These are phyloP conservation scores for Speleostelium caveatum DNA, from an alignment of 78 protist genomes.

Conservation along the genomic window DNA sequence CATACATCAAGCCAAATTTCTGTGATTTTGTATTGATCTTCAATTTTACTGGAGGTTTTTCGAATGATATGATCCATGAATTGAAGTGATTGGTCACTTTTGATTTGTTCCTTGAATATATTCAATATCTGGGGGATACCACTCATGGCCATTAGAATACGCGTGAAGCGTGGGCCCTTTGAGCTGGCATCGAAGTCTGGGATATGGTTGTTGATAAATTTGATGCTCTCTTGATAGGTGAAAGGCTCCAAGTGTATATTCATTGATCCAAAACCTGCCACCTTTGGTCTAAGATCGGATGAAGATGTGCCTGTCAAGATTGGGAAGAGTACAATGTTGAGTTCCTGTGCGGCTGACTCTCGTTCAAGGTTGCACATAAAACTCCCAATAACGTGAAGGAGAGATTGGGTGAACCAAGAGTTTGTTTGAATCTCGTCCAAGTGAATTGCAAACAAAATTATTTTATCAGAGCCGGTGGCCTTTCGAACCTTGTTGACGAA, in stretches of 20 bases:
- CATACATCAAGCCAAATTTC: neutral
- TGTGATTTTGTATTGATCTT: neutral
- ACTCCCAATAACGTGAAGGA: neutral
- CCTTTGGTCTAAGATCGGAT: neutral
- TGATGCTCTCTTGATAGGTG: neutral
- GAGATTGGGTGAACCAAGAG: neutral
- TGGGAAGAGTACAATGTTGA: constrained; percentile 5
- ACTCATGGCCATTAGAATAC: neutral
- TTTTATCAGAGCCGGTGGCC: neutral
- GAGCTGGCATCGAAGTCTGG: neutral
- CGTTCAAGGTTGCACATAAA: neutral
- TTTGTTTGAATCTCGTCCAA: constrained; percentile 4
- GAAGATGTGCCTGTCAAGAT: constrained; percentile 17
- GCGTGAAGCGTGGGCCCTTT: neutral
- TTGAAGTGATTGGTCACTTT: neutral
- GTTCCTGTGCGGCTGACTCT: neutral
- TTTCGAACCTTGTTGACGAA: neutral
- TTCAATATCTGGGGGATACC: neutral
- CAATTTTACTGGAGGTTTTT: neutral
- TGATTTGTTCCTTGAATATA: neutral
- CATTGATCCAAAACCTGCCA: neutral
- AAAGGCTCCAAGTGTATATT: neutral
- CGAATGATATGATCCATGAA: neutral
- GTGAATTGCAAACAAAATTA: neutral
- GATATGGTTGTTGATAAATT: neutral